phyloP scores from a whole-genome alignment of 192 early-diverging fungal species.

The Linnemannia exigua region DNA sequence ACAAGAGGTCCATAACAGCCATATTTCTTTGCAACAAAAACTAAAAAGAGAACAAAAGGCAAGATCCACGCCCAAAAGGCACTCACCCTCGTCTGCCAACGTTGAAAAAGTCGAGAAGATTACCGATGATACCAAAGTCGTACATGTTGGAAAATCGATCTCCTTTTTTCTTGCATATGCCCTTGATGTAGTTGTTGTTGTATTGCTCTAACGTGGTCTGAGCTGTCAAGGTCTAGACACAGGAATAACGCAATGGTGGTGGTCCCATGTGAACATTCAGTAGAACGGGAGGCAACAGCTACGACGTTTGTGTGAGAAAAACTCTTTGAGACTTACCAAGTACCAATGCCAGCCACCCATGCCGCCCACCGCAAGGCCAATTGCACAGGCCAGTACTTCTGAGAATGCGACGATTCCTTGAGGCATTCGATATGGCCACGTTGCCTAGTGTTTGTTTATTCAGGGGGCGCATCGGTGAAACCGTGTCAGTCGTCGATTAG shows the following conservation, averaged over 20 bases:
- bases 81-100: constrained; percentile 61
- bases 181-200: constrained; percentile 65
- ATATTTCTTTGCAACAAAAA: constrained; percentile 8
- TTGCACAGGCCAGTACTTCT: background rate
- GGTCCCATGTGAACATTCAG: background rate
- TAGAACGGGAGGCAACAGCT: background rate
- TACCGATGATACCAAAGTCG: constrained; percentile 57
- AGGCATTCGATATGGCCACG: constrained; percentile 25
- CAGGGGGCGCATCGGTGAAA: background rate
- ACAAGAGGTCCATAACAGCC: background rate
- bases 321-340: constrained; percentile 49
- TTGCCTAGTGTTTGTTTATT: background rate
- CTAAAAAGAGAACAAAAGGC: background rate
- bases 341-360: constrained; percentile 69
- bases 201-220: constrained; percentile 72
- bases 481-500: background rate
- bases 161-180: constrained; percentile 56
- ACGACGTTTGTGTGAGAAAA: background rate
- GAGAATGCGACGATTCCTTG: constrained; percentile 21
- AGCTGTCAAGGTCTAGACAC: constrained; percentile 59
- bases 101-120: constrained; percentile 65
- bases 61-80: background rate
- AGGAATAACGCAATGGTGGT: background rate
- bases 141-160: constrained; percentile 55
- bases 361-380: constrained; percentile 42